A percentile compares a stretch with the other conserved stretches of the same genome.
Conservation (phyloP, 148 eudicot genomes). For the Limonium bicolor region DNA sequence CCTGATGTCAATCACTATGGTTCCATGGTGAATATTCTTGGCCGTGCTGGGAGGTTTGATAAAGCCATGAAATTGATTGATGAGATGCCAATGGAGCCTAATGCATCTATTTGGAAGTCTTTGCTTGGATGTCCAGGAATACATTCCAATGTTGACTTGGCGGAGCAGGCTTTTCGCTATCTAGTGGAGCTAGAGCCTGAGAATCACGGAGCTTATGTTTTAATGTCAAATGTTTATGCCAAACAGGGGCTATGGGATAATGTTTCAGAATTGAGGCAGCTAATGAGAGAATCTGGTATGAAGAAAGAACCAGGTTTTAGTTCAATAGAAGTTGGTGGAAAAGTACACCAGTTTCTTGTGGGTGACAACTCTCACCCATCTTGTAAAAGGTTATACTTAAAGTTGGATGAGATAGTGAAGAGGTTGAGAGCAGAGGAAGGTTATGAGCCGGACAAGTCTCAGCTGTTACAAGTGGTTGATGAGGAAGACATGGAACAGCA, state of each 20-base stretch:
- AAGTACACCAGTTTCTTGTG: conserved; percentile 28
- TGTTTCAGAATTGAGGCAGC: conserved; percentile 23
- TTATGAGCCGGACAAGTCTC: conserved; percentile 15
- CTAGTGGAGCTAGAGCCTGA: conserved; percentile 22
- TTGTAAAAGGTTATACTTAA: conserved; percentile 16
- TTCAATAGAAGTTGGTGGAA: conserved; percentile 20
- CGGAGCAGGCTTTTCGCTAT: conserved; percentile 14
- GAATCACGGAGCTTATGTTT: conserved; percentile 30
- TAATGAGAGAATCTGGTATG: conserved; percentile 24
- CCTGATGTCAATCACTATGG: conserved; percentile 27
- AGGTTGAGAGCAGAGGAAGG: conserved; percentile 20
- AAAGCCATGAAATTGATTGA: conserved; percentile 22
- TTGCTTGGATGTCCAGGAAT: conserved; percentile 30
- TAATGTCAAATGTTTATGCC: conserved; percentile 28
- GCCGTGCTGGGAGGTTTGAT: conserved; percentile 28
- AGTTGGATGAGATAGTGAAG: conserved; percentile 25
- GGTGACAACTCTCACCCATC: conserved; percentile 27
- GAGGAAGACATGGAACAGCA: conserved; percentile 34
- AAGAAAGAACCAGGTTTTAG: conserved; percentile 38
- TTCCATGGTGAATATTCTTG: conserved; percentile 28
- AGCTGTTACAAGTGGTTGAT: conserved; percentile 22
- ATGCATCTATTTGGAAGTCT: conserved; percentile 25
- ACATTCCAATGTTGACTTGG: conserved; percentile 17
- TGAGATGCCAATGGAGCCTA: conserved; percentile 20
- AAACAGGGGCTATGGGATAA: conserved; percentile 26